Evolutionary conservation across 1,284 basidiomycete genomes (phyloP), one percentile per base, ranked within the genome.

Genomic region (Sphagnurus paluster): DNA sequence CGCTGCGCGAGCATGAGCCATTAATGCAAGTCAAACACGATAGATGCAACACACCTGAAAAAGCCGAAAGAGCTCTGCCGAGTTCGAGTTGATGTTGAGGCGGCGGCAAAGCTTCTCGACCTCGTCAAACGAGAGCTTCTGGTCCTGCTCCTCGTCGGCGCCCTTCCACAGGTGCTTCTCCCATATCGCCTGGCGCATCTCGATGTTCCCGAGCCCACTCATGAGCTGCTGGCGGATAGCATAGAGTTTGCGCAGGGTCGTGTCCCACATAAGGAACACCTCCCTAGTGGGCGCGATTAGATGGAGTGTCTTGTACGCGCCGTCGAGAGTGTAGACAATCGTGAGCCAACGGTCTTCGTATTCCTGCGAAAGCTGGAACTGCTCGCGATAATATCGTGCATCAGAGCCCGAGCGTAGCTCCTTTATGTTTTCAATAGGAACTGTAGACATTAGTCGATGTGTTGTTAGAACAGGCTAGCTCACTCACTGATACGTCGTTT

Each of bases 301-400:
- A 61, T 98, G 93, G 10, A 97, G 77, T 0, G 91, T 89, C 72
- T 98, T 98, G 82, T 95, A 98, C 37, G 80, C 79, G 25, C 82
- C 82, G 20, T 84, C 83, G 46, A 85, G 73, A 38, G 87, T 78
- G 60, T 92, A 91, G 44, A 90, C 74, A 70, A 91, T 77, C 5
- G 87, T 88, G 47, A 92, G 72, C 87, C 88, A 93, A 24, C 82
- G 75, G 44, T 77, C 71, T 59, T 88, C 79, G 56, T 77, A 76
- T 39, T 80, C 72, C 43, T 69, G 64, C 0, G 83, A 69, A 35
- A 87, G 73, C 56, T 86, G 82, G 59, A 90, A 86, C 53, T 89
- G 85, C 38, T 85, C 77, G 50, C 90, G 84, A 60, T 92, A 90
- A 56, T 89, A 87, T 26, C 87, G 73, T 21, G 91, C 82, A 51